phyloP scores from a whole-genome alignment of 192 early-diverging fungal genomes.

The Entrophospora sp. region DNA sequence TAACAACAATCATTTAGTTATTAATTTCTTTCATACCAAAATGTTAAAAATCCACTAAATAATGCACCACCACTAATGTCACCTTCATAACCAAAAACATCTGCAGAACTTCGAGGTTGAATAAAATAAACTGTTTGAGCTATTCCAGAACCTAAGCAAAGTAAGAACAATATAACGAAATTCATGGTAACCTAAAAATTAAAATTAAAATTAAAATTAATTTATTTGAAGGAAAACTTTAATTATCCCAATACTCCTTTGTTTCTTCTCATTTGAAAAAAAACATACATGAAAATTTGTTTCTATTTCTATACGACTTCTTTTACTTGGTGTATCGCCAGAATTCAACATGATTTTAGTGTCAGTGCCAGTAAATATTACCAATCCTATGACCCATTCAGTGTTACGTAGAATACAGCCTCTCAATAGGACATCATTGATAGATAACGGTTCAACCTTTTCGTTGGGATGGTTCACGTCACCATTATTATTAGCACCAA shows the following conservation, averaged over 20 bases:
- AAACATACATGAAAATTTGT: conserved; percentile 80
- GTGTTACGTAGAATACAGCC: conserved; percentile 90
- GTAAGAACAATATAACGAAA: too few relatives aligned
- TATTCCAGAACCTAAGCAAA: conserved; percentile 62
- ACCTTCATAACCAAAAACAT: conserved; percentile 37
- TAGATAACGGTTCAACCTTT: conserved; percentile 53
- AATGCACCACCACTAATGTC: conserved; percentile 35
- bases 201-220: too few relatives aligned
- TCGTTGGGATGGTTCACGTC: too few relatives aligned
- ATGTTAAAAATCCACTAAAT: conserved; percentile 61
- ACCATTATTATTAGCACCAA: not conserved
- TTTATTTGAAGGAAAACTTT: too few relatives aligned
- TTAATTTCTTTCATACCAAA: conserved; percentile 40
- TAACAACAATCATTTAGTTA: not conserved
- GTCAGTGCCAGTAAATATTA: too few relatives aligned
- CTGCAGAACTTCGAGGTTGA: conserved; percentile 38
- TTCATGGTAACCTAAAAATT: too few relatives aligned
- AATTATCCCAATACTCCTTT: too few relatives aligned
- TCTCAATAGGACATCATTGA: conserved; percentile 77
- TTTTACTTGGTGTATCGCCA: too few relatives aligned
- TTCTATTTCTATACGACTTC: too few relatives aligned
- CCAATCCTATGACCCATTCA: too few relatives aligned
- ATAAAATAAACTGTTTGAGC: conserved; percentile 53
- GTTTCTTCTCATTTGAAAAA: too few relatives aligned
- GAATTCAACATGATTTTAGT: too few relatives aligned